phyloP scores from a whole-genome alignment of 2,329 filamentous ascomycete species.

The Pseudocercospora crystallina region DNA sequence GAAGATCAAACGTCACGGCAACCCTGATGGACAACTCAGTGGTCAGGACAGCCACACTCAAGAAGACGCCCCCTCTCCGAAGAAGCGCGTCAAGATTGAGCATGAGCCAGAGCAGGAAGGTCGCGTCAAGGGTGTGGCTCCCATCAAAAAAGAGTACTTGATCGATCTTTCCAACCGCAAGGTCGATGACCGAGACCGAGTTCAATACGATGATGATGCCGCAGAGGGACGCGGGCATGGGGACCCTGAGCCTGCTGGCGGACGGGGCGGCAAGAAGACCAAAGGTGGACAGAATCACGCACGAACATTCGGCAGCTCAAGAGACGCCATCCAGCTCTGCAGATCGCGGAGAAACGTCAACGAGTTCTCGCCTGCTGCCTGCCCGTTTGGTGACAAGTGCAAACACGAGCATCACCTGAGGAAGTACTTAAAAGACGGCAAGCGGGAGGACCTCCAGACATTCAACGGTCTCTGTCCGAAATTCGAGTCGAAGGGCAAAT shows the following conservation, averaged over 20 bases:
- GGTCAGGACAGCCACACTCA: slow-evolving; percentile 13
- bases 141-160: slow-evolving; percentile 70
- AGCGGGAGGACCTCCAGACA: slow-evolving; percentile 74
- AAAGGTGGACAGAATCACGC: slow-evolving; percentile 77
- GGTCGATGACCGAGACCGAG: neutral
- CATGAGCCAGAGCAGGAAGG: slow-evolving; percentile 10
- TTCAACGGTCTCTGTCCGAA: slow-evolving; percentile 79
- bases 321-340: slow-evolving; percentile 76
- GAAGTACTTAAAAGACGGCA: slow-evolving; percentile 78
- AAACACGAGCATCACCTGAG: slow-evolving; percentile 80
- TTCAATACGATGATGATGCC: slow-evolving; percentile 37
- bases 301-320: slow-evolving; percentile 76
- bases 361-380: slow-evolving; percentile 78
- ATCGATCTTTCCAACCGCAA: slow-evolving; percentile 23
- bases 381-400: slow-evolving; percentile 77
- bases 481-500: slow-evolving; percentile 73
- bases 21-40: slow-evolving; percentile 15
- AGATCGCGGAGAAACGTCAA: slow-evolving; percentile 67
- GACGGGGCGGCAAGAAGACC: slow-evolving; percentile 49
- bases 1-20: slow-evolving; percentile 39
- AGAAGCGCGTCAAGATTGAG: slow-evolving; percentile 42
- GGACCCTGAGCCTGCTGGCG: slow-evolving; percentile 31
- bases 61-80: slow-evolving; percentile 36
- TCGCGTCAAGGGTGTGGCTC: slow-evolving; percentile 58
- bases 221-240: slow-evolving; percentile 52